Percentiles rank a stretch among this genome's conserved stretches.
Evolutionary conservation across 1,139 yeast genomes (phyloP).

Genomic region (Magnusiomyces clavatus): DNA sequence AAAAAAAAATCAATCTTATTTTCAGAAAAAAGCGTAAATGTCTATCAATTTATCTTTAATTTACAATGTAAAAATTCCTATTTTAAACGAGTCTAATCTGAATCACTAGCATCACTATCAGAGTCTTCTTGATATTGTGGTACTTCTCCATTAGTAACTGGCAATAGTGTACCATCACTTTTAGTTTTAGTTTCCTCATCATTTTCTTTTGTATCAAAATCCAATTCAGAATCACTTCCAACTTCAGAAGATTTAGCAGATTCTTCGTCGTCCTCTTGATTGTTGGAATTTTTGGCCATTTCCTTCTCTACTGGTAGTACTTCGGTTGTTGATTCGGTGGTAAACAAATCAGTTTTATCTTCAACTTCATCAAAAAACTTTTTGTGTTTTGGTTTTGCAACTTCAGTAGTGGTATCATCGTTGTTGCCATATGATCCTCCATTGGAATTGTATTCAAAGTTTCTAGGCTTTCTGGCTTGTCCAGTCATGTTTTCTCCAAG

Average conservation of each 20-base stretch:
- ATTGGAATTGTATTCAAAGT: slow-evolving; percentile 6
- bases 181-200: background rate
- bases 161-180: background rate
- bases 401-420: background rate
- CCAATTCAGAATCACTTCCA: slow-evolving; percentile 18
- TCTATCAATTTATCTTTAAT: background rate
- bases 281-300: background rate
- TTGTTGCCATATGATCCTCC: background rate
- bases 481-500: no score
- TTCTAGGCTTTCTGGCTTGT: slow-evolving; percentile 6
- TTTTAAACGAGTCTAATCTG: background rate
- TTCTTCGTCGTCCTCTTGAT: slow-evolving; percentile 1
- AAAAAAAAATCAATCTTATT: no score
- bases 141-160: background rate
- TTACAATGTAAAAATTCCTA: background rate
- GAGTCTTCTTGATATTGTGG: slow-evolving; percentile 4
- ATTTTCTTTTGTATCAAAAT: background rate
- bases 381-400: slow-evolving; percentile 1
- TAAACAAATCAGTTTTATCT: background rate
- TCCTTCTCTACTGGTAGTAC: background rate
- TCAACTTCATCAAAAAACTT: slow-evolving; percentile 7
- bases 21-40: no score
- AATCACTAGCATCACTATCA: slow-evolving; percentile 2
- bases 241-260: slow-evolving; percentile 5
- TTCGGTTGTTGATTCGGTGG: background rate